A percentile compares a stretch with the other conserved stretches of the same genome.
Evolutionary conservation across 106 monocot species (phyloP).

Genomic region (Chionographis japonica): DNA sequence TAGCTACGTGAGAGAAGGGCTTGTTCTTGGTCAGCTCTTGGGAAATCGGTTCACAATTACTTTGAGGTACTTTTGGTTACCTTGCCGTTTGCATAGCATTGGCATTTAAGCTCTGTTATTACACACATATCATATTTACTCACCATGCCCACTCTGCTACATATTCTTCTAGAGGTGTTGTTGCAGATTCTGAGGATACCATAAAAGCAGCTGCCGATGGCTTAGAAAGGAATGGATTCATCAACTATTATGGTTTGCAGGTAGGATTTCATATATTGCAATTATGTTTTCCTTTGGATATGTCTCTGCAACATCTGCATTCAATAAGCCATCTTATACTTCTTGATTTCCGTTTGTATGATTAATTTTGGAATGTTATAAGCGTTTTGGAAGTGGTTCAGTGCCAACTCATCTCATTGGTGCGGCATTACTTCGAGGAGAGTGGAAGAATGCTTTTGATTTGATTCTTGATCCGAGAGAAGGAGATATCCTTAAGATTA

Average conservation of each 20-base stretch:
- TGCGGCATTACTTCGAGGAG: slow-evolving; percentile 84
- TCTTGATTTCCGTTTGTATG: slow-evolving; percentile 1
- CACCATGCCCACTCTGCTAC: background rate
- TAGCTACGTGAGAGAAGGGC: slow-evolving; percentile 85
- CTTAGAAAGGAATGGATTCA: slow-evolving; percentile 79
- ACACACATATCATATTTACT: background rate
- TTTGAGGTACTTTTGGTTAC: slow-evolving; percentile 55
- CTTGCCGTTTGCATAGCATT: background rate
- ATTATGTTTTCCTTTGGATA: background rate
- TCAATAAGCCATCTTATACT: background rate
- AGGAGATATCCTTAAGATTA: slow-evolving; percentile 86
- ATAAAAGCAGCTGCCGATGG: slow-evolving; percentile 68
- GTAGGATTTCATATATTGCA: slow-evolving; percentile 19
- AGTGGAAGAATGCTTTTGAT: slow-evolving; percentile 72
- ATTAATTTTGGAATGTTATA: slow-evolving; percentile 13
- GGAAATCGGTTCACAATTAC: slow-evolving; percentile 93
- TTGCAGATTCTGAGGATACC: slow-evolving; percentile 70
- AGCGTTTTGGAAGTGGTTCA: slow-evolving; percentile 99
- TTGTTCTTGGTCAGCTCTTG: slow-evolving; percentile 83
- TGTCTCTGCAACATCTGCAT: background rate
- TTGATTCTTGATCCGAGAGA: slow-evolving; percentile 97
- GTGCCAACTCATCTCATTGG: slow-evolving; percentile 94
- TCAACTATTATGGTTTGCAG: slow-evolving; percentile 96
- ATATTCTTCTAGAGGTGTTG: slow-evolving; percentile 50
- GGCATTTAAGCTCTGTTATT: background rate